Percentiles rank a stretch among this genome's conserved stretches.
Evolutionary conservation across 768 basidiomycete genomes (phyloP).

Genomic region (Lentinus tigrinus): DNA sequence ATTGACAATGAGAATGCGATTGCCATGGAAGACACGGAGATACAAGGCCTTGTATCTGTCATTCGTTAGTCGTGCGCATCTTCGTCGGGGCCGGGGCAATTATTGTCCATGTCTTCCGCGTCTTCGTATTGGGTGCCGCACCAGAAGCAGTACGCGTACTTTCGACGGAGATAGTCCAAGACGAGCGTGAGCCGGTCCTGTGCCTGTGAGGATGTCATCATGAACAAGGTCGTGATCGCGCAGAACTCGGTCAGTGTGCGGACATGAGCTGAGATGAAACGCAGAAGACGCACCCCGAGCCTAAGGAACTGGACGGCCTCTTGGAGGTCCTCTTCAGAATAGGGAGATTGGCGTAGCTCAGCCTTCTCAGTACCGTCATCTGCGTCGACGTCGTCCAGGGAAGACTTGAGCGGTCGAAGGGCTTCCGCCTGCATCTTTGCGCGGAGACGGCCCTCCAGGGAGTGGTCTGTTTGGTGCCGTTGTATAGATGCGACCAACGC

Average conservation of each 20-base stretch:
- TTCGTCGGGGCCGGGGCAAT: constrained; percentile 77
- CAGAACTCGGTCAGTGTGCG: too few species aligned
- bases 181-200: constrained; percentile 67
- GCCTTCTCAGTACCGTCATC: constrained; percentile 23
- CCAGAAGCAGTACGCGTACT: constrained; percentile 84
- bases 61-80: constrained; percentile 76
- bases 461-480: constrained; percentile 23
- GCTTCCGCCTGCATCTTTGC: constrained; percentile 77
- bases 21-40: background rate
- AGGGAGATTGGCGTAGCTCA: constrained; percentile 33
- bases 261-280: background rate
- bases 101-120: constrained; percentile 53
- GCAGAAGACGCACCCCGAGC: constrained; percentile 48
- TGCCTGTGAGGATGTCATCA: constrained; percentile 44
- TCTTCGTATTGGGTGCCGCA: constrained; percentile 76
- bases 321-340: constrained; percentile 56
- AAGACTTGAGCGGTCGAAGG: constrained; percentile 44
- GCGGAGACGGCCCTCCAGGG: constrained; percentile 51
- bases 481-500: constrained; percentile 26
- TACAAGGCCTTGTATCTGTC: background rate
- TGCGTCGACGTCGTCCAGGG: constrained; percentile 35
- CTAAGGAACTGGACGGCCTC: constrained; percentile 68
- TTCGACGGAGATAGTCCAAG: constrained; percentile 69
- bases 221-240: background rate
- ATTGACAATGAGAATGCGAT: too few species aligned